Percentiles rank a stretch among this genome's conserved stretches.
Evolutionary conservation across 2,329 filamentous ascomycete genomes (phyloP).

Genomic region (Chlorencoelia australis): DNA sequence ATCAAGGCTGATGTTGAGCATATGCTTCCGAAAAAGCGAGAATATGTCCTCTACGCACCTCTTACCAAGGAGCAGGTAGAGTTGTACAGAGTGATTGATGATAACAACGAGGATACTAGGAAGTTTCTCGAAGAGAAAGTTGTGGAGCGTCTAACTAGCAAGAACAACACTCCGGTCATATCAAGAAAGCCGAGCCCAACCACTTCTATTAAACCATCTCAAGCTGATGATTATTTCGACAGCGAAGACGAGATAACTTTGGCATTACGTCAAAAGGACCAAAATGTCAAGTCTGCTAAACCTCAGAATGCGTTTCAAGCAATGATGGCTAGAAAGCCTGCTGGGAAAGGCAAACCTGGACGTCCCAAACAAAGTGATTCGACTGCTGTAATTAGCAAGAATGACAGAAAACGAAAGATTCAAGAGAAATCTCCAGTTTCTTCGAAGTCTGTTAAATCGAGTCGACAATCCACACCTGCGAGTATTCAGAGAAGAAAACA

Average conservation of each 20-base stretch:
- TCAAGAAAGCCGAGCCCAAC: conserved; percentile 10
- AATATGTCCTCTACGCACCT: conserved; percentile 91
- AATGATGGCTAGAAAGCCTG: conserved; percentile 27
- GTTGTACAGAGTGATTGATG: conserved; percentile 59
- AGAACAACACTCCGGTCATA: conserved; percentile 35
- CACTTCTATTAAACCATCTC: conserved; percentile 1
- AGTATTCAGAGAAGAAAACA: conserved; percentile 34
- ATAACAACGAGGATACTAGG: conserved; percentile 50
- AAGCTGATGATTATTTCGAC: conserved; percentile 18
- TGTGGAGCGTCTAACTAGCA: conserved; percentile 48
- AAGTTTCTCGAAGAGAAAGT: conserved; percentile 77
- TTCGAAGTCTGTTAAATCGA: conserved; percentile 66
- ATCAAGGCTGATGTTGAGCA: conserved; percentile 91
- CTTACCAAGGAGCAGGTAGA: conserved; percentile 87
- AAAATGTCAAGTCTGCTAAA: conserved; percentile 16
- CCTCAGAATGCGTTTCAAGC: conserved; percentile 37
- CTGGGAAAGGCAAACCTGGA: not conserved
- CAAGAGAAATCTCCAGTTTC: conserved; percentile 26
- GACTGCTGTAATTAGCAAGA: conserved; percentile 20
- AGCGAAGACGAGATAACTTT: conserved; percentile 23
- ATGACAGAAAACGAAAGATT: conserved; percentile 48
- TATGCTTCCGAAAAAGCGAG: conserved; percentile 87
- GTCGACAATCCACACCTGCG: conserved; percentile 62
- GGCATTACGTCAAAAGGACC: conserved; percentile 6
- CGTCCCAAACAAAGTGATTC: conserved; percentile 1